Base-by-base conservation (phyloP, 768 basidiomycete genomes). In the Mrakia hoshinonis region DNA sequence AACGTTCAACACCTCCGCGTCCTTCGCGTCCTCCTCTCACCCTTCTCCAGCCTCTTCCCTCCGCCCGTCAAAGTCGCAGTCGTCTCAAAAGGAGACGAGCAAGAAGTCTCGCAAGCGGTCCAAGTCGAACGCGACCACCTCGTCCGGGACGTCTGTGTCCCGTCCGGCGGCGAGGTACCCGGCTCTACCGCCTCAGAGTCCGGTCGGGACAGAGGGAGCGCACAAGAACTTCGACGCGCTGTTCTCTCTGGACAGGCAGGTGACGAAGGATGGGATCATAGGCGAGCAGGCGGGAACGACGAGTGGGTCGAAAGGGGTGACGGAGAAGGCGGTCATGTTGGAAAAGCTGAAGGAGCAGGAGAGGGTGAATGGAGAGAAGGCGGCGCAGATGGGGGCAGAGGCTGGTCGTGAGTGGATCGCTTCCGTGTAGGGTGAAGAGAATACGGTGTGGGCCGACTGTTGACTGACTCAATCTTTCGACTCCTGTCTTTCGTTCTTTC, bases 171-270 rank as follows among this genome's bases (percentile, higher is more conserved):
- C 34, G 48, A 24, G 65, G 1, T 67, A 67, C 65, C 65, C 65
- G 18, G 64, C 64, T 31, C 64, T 49, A 3, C 46, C 47, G 11
- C 64, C 64, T 22, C 31, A 12, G 34, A 20, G 47, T 48, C 47
- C 48, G 29, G 18, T n/a, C n/a, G 22, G 20, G 26, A 48, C 26
- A 22, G 22, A 15, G 5, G 54, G 54, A 1, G n/a, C n/a, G n/a
- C 60, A 38, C 38, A 67, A 43, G 34, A 68, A 68, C 67, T 52
- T 36, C 54, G 67, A 68, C 11, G 52, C 51, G 3, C 39, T 68
- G n/a, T 68, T 68, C 38, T 39, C 36, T 18, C 31, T 68, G 34
- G 51, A 68, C 20, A 24, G 38, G 24, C 52, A 51, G 52, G 39
- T 38, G 31, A 46, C 51, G 13, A 12, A 5, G 31, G 49, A 22